Conservation (phyloP, 192 early-diverging fungal species). For the Coemansia sp. region DNA sequence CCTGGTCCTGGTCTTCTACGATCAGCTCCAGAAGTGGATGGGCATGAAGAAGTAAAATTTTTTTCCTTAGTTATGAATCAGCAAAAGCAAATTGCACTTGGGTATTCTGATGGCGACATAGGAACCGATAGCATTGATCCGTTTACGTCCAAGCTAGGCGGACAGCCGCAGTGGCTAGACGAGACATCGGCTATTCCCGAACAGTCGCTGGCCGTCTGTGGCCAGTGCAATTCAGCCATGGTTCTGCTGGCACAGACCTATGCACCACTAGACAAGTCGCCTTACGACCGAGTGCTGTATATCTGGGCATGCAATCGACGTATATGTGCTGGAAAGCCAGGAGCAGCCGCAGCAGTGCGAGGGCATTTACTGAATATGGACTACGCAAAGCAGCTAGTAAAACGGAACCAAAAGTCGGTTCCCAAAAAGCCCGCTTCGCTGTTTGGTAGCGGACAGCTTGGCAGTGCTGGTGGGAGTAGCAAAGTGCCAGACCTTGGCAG, state of each 20-base stretch:
- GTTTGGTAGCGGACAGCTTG: neutral
- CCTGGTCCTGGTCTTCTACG: too few species aligned
- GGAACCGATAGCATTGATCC: conserved; percentile 18
- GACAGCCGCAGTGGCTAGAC: conserved; percentile 40
- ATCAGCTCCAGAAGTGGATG: too few species aligned
- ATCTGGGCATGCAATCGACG: conserved; percentile 77
- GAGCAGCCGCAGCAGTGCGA: conserved; percentile 60
- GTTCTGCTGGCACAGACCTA: conserved; percentile 70
- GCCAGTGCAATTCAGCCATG: conserved; percentile 60
- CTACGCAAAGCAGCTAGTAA: conserved; percentile 1
- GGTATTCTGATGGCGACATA: conserved; percentile 36
- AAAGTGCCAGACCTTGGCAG: conserved; percentile 40
- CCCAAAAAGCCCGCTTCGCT: neutral
- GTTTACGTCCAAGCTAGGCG: conserved; percentile 32
- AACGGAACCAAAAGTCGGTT: neutral
- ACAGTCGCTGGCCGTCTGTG: conserved; percentile 42
- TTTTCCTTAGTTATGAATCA: neutral
- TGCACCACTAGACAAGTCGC: conserved; percentile 66
- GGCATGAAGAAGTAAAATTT: too few species aligned
- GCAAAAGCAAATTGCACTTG: conserved; percentile 14
- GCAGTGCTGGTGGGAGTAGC: neutral
- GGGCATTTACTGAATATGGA: conserved; percentile 64
- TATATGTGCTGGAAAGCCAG: conserved; percentile 64
- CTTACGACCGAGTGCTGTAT: conserved; percentile 74
- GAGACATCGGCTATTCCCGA: conserved; percentile 18